A percentile compares a stretch with the other conserved stretches of the same genome.
These are phyloP conservation scores for Ogataea allantospora DNA, from an alignment of 805 yeast species.

Conservation along the genomic window DNA sequence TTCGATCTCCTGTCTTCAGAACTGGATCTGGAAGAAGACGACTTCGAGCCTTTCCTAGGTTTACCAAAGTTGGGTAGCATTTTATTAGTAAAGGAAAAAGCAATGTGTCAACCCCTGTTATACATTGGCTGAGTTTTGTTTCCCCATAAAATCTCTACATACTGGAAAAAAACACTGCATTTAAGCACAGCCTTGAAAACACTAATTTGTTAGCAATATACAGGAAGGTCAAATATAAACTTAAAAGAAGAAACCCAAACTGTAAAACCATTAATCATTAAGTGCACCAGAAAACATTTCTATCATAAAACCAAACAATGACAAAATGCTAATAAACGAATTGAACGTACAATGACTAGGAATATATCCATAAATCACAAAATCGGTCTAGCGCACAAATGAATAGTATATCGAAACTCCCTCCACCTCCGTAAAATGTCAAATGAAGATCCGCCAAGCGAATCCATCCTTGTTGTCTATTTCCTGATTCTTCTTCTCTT, in stretches of 20 bases:
- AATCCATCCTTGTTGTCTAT: conserved; percentile 2
- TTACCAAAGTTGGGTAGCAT: conserved; percentile 6
- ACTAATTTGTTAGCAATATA: conserved; percentile 18
- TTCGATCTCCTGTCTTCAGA: conserved; percentile 3
- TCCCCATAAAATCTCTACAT: neutral
- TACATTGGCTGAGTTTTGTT: neutral
- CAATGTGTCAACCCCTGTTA: conserved; percentile 1
- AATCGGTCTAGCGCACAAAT: conserved; percentile 15
- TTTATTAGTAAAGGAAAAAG: neutral
- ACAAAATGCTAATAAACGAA: conserved; percentile 17
- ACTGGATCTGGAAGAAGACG: neutral
- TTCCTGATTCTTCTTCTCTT: conserved; percentile 4
- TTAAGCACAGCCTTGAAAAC: conserved; percentile 4
- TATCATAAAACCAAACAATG: conserved; percentile 19
- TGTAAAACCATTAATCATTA: conserved; percentile 21
- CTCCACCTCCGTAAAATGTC: neutral
- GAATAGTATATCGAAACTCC: conserved; percentile 12
- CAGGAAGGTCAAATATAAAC: conserved; percentile 22
- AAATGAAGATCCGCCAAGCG: neutral
- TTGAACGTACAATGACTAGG: conserved; percentile 12
- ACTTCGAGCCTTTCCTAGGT: conserved; percentile 1
- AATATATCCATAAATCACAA: conserved; percentile 1
- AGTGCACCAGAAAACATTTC: conserved; percentile 22
- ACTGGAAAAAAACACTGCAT: conserved; percentile 2
- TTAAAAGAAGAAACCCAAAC: conserved; percentile 15